Base-by-base conservation (phyloP, 1,284 basidiomycete genomes). In the Vanrija sp. region DNA sequence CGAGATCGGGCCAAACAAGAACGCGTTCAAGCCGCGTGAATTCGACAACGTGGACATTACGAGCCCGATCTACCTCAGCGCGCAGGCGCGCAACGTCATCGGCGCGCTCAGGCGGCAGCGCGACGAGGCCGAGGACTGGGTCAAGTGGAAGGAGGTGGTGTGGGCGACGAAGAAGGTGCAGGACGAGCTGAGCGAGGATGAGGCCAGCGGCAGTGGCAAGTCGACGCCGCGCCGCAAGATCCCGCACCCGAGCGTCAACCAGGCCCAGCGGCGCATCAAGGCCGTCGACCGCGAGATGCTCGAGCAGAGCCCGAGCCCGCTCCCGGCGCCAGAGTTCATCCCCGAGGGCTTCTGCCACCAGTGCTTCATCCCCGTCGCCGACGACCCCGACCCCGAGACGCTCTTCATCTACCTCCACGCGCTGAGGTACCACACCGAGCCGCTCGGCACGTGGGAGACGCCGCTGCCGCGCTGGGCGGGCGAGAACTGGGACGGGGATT, bases 341-440 rank as follows among this genome's bases (percentile, higher is more conserved):
- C 74, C 75, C 6, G 54, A 65, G 37, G 75, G 76, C 15, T 77
- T 77, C 65, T 97, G 93, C 70, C 78, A 82, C 0, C 87, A 90
- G 67, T 97, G 93, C 70, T 95, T 88, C 73, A 79, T 94, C 25
- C 93, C 93, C 15, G 75, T 96, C 9, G 84, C 92, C 50, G 89
- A 90, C 8, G 93, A 97, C 74, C 93, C 93, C 1, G 84, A 84
- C 66, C 90, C 91, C 2, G 89, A 93, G 71, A 85, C 84, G 56
- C 77, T 96, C 54, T 96, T 91, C 74, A 97, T 97, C 61, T 97
- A 93, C 77, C 77, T 97, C 64, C 93, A 97, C 69, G 93, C 93
- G 12, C 75, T 89, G 64, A 80, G 83, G 63, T 96, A 92, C 74
- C 87, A 85, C 50, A 75, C 75, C n/a, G 65, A 72, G 42, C 60